Evolutionary conservation across 192 early-diverging fungal species (phyloP).

Genomic region (Podila minutissima): DNA sequence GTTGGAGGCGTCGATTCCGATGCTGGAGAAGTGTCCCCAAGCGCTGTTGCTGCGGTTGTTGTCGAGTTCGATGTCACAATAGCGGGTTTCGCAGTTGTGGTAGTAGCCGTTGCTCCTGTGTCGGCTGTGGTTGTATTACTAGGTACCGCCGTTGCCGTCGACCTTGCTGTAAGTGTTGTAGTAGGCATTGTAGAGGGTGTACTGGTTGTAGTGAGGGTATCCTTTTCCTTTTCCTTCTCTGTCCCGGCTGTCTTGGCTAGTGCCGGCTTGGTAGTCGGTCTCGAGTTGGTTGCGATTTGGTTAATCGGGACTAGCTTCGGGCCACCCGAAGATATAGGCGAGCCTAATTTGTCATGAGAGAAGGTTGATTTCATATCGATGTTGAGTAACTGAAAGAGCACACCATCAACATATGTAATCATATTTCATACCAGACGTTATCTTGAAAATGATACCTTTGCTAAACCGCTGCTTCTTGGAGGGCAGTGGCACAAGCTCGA

Average conservation of each 20-base stretch:
- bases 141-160: background rate
- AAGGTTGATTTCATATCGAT: background rate
- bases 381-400: background rate
- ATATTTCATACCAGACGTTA: background rate
- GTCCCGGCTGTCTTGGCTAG: background rate
- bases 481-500: background rate
- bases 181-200: conserved; percentile 4
- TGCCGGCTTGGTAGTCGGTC: background rate
- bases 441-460: conserved; percentile 13
- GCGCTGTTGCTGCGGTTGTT: too few relatives aligned
- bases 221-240: conserved; percentile 5
- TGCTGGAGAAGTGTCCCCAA: too few relatives aligned
- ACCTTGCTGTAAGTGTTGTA: background rate
- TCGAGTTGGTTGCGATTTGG: conserved; percentile 16
- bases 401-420: background rate
- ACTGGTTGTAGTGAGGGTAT: background rate
- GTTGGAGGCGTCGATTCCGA: too few relatives aligned
- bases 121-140: background rate
- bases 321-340: background rate
- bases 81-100: background rate
- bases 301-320: conserved; percentile 38
- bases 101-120: background rate
- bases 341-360: background rate
- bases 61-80: too few relatives aligned
- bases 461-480: conserved; percentile 12